Conservation (phyloP, 192 early-diverging fungal genomes). For the Allomyces arbusculus region DNA sequence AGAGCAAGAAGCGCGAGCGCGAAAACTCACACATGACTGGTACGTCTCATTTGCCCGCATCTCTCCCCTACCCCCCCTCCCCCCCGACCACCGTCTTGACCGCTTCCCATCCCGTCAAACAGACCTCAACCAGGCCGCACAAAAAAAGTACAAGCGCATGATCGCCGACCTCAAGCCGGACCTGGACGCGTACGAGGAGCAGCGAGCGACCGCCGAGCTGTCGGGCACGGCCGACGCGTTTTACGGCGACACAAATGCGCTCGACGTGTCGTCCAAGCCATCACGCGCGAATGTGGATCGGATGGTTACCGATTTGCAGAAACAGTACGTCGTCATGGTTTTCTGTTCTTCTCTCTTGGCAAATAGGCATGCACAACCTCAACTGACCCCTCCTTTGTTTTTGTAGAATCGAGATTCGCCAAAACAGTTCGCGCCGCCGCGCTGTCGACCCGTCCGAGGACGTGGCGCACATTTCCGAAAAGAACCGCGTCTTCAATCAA, state of each 20-base stretch:
- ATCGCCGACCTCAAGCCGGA: constrained; percentile 70
- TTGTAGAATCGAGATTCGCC: constrained; percentile 29
- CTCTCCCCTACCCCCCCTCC: no score
- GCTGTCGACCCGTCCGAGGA: constrained; percentile 63
- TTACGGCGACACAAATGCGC: constrained; percentile 44
- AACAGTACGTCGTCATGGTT: constrained; percentile 32
- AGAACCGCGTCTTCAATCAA: constrained; percentile 87
- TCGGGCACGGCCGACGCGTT: constrained; percentile 18
- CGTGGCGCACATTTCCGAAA: constrained; percentile 90
- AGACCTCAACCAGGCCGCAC: constrained; percentile 67
- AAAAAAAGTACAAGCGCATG: constrained; percentile 68
- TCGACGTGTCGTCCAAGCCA: constrained; percentile 42
- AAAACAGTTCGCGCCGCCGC: constrained; percentile 38
- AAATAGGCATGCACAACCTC: not conserved
- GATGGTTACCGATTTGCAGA: constrained; percentile 46
- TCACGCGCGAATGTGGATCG: constrained; percentile 41
- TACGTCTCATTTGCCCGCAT: no score
- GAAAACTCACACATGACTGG: not conserved
- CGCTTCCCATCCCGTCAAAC: not conserved
- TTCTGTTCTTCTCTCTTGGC: not conserved
- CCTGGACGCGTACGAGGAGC: constrained; percentile 46
- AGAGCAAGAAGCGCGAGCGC: not conserved
- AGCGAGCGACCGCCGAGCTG: constrained; percentile 20
- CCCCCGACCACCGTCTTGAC: no score
- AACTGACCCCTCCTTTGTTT: not conserved